Conservation (phyloP, 768 basidiomycete genomes). For the Boletus reticulatus region DNA sequence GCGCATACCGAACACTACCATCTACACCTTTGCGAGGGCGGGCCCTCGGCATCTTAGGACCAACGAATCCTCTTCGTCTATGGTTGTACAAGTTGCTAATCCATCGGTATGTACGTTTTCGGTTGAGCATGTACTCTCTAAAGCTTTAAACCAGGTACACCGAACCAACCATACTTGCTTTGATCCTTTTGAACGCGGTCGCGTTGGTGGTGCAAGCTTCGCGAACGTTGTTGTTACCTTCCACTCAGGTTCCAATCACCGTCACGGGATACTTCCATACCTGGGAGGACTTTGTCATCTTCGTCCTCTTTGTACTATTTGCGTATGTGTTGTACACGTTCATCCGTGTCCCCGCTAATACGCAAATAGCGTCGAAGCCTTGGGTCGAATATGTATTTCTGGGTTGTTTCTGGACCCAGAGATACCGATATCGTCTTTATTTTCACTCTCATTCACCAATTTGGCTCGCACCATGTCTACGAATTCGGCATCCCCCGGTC, state of each 20-base stretch:
- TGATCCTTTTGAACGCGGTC: constrained; percentile 82
- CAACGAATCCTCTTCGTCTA: constrained; percentile 60
- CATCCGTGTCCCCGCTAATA: not conserved
- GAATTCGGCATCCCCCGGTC: constrained; percentile 27
- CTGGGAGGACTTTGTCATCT: constrained; percentile 88
- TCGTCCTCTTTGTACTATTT: constrained; percentile 80
- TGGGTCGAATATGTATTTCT: constrained; percentile 85
- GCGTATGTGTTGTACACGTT: constrained; percentile 52
- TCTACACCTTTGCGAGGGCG: constrained; percentile 64
- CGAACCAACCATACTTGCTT: constrained; percentile 76
- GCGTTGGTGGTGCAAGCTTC: constrained; percentile 80
- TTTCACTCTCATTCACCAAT: constrained; percentile 38
- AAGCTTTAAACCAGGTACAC: constrained; percentile 58
- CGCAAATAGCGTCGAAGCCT: constrained; percentile 65
- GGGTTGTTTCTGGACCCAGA: constrained; percentile 89
- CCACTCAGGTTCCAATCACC: constrained; percentile 39
- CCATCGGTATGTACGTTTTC: constrained; percentile 54
- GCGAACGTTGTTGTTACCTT: constrained; percentile 51
- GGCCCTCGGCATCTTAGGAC: constrained; percentile 74
- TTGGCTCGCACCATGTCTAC: constrained; percentile 20
- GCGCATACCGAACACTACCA: constrained; percentile 41
- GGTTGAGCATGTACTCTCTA: not conserved
- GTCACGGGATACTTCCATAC: constrained; percentile 76
- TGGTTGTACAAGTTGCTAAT: constrained; percentile 64
- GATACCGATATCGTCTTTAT: constrained; percentile 49